These are phyloP conservation scores for Coprinellus micaceus DNA, from an alignment of 768 basidiomycete species.

Conservation along the genomic window DNA sequence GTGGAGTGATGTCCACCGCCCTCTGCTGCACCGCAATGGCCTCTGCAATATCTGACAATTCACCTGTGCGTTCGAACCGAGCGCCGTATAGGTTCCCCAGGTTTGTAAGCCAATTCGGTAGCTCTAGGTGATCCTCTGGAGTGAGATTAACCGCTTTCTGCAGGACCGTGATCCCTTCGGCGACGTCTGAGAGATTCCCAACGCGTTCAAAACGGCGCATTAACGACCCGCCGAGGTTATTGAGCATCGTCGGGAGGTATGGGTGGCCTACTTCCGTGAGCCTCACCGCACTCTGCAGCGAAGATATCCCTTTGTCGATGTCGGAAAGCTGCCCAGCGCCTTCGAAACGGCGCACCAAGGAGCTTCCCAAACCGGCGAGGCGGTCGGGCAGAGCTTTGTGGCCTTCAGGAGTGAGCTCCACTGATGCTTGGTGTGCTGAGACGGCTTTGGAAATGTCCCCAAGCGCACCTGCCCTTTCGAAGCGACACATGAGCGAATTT, in stretches of 20 bases:
- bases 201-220: conserved; percentile 10
- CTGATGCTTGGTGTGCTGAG: too few relatives aligned
- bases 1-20: neutral
- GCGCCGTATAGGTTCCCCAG: neutral
- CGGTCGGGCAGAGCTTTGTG: neutral
- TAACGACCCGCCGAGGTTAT: conserved; percentile 11
- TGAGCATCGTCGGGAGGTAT: conserved; percentile 1
- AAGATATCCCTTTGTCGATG: conserved; percentile 11
- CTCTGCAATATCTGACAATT: neutral
- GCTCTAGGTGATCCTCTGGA: conserved; percentile 9
- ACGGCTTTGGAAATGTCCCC: too few relatives aligned
- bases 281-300: conserved; percentile 10
- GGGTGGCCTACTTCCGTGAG: conserved; percentile 8
- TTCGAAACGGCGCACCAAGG: conserved; percentile 9
- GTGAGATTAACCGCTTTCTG: conserved; percentile 13
- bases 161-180: conserved; percentile 4
- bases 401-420: too few relatives aligned
- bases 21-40: neutral
- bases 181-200: conserved; percentile 9
- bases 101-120: neutral
- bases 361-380: conserved; percentile 9
- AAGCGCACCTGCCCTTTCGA: too few relatives aligned
- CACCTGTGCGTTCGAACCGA: neutral
- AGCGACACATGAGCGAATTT: neutral
- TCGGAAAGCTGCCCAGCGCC: conserved; percentile 5